These are phyloP conservation scores for Phyllosticta citrichinensis DNA, from an alignment of 2,329 filamentous ascomycete genomes.

Conservation along the genomic window DNA sequence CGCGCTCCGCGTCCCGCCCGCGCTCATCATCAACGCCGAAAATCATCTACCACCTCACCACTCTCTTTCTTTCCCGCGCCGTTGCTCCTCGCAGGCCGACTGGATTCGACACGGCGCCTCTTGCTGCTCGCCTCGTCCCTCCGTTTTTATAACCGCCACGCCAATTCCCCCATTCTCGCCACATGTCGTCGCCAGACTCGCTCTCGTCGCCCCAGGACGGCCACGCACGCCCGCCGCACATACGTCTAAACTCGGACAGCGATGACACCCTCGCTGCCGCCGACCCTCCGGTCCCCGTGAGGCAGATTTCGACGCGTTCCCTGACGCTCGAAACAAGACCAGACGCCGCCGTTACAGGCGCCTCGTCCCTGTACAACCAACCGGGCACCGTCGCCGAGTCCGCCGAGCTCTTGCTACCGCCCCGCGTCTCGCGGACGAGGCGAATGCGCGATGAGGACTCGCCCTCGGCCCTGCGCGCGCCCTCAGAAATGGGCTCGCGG, in stretches of 20 bases:
- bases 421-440: slow-evolving; percentile 37
- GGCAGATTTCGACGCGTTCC: slow-evolving; percentile 35
- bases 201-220: slow-evolving; percentile 13
- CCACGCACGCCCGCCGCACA: slow-evolving; percentile 41
- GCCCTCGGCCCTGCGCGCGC: slow-evolving; percentile 33
- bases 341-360: background rate
- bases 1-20: background rate
- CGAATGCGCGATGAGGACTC: slow-evolving; percentile 44
- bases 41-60: background rate
- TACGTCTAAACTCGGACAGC: slow-evolving; percentile 53
- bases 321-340: slow-evolving; percentile 20
- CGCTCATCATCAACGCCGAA: background rate
- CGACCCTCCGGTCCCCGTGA: slow-evolving; percentile 27
- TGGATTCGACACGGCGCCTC: background rate
- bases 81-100: background rate
- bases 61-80: background rate
- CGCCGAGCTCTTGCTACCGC: slow-evolving; percentile 42
- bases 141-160: background rate
- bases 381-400: slow-evolving; percentile 30
- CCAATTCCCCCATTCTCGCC: slow-evolving; percentile 1
- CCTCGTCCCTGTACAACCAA: slow-evolving; percentile 24
- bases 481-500: slow-evolving; percentile 47
- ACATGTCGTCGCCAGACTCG: slow-evolving; percentile 8
- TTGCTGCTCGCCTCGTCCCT: background rate
- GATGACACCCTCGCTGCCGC: slow-evolving; percentile 38